Base-by-base conservation (phyloP, 345 rosid genomes). In the Lepidium aucheri region DNA sequence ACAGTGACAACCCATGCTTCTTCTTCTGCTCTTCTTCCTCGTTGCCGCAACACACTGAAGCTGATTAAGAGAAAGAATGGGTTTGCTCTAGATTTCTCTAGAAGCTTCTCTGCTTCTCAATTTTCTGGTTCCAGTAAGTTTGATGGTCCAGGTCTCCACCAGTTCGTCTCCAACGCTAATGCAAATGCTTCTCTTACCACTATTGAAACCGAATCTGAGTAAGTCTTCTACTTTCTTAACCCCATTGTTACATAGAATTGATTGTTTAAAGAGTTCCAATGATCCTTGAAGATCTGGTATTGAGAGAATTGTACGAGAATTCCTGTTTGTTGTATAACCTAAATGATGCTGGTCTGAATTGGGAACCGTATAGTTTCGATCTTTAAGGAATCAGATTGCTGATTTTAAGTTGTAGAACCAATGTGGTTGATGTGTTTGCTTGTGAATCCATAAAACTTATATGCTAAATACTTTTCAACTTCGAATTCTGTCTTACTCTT, bases 111-210 rank as follows among this genome's bases (percentile, higher is more conserved):
- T 58, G 74, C 68, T 8, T 77, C 85, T 54, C 75, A 36, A 34
- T 50, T 15, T 53, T 35, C 67, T 53, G 17, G 53, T 43, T 53
- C 80, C 12, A 39, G 36, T 1, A 80, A 66, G 40, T 57, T 67
- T 12, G 83, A 80, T 42, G 77, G 85, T 16, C 89, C 86, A 32
- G 65, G 63, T 12, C 86, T 93, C 68, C 85, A 75, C 41, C 87
- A 83, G 35, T 90, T 93, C 79, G 65, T 84, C 22, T 71, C 82
- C 40, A 83, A 79, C 24, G 80, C 93, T 59, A 74, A 68, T 40
- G 54, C 82, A 4, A 78, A 79, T 14, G 78, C 88, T 53, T 68
- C 89, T 28, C 71, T 82, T 63, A 34, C 86, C 5, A 60, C 78
- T 62, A 50, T 82, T 18, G 81, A 77, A 39, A 24, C 68, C 3